Evolutionary conservation across 2,329 filamentous ascomycete genomes (phyloP), one percentile per base, ranked within the genome.

Genomic region (Claviceps sorghi): DNA sequence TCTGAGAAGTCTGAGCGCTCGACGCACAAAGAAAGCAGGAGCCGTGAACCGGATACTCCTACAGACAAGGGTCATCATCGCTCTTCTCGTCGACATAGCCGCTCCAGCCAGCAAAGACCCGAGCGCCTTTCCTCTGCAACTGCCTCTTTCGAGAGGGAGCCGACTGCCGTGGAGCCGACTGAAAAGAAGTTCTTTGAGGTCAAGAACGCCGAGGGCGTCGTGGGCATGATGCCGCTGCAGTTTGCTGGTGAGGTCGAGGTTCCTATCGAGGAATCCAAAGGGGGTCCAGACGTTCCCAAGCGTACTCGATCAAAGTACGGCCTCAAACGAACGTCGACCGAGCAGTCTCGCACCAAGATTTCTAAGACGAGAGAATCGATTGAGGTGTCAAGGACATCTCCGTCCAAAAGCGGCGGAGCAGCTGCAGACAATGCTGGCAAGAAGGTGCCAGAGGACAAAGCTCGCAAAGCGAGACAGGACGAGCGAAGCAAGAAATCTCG

Each of bases 151-250:
- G 60, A 61, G 10, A 57, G 57, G 42, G 61, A 62, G 10, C 58
- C 59, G n/a, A 36, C 54, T 9, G 34, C 49, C 21, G 22, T 36
- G 4, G 54, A 47, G 26, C 42, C 59, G 29, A 61, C 61, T 1
- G 64, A 64, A 52, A 73, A 68, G 63, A 69, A 62, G 50, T 72
- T 72, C 59, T 73, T 74, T 53, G 65, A 68, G 40, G 57, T 70
- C 44, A 72, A 65, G 52, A 64, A 68, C 32, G 63, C 60, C 10
- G 61, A 71, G 54, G 70, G 69, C 21, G 54, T 64, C 32, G 57
- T 65, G 49, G 54, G 61, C 34, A 54, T 49, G 21, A 57, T 62
- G 3, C 49, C 55, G 9, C 62, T 62, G 22, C 54, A 58, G 11
- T 49, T 54, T 54, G 58, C 40, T 5, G 57, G 60, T 21, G 62